A percentile compares a stretch with the other conserved stretches of the same genome.
Evolutionary conservation across 352 stramenopile species (phyloP).

Genomic region (Phytophthora kernoviae): DNA sequence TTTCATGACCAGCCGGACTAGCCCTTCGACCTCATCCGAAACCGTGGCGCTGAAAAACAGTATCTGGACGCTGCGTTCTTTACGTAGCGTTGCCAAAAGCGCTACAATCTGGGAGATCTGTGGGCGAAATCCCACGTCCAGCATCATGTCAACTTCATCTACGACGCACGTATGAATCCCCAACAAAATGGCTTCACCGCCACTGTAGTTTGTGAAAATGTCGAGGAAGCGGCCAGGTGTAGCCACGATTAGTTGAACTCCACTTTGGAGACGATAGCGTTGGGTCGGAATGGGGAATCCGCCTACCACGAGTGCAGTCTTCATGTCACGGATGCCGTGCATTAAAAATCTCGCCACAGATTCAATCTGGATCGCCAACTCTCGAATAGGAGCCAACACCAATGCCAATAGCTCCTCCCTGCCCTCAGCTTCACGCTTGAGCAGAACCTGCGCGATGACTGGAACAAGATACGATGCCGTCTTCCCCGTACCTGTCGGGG

Average conservation of each 20-base stretch:
- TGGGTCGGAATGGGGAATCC: slow-evolving; percentile 69
- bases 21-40: slow-evolving; percentile 40
- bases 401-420: slow-evolving; percentile 36
- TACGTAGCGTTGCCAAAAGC: slow-evolving; percentile 23
- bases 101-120: slow-evolving; percentile 56
- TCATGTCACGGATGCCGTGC: slow-evolving; percentile 60
- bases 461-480: slow-evolving; percentile 72
- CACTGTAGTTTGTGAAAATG: slow-evolving; percentile 45
- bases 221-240: slow-evolving; percentile 72
- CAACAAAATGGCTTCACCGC: slow-evolving; percentile 22
- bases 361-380: slow-evolving; percentile 81
- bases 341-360: slow-evolving; percentile 60
- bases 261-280: slow-evolving; percentile 58
- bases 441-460: slow-evolving; percentile 46
- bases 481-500: slow-evolving; percentile 76
- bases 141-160: slow-evolving; percentile 82
- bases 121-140: slow-evolving; percentile 59
- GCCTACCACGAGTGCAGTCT: slow-evolving; percentile 68
- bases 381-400: slow-evolving; percentile 67
- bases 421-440: slow-evolving; percentile 15
- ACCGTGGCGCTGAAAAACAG: slow-evolving; percentile 69
- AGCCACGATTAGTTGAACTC: slow-evolving; percentile 68
- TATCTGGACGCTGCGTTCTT: slow-evolving; percentile 35
- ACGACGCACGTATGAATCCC: slow-evolving; percentile 47
- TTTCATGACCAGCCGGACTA: slow-evolving; percentile 45